Evolutionary conservation across 1,284 basidiomycete genomes (phyloP).

Genomic region (Rhodotorula mucilaginosa): DNA sequence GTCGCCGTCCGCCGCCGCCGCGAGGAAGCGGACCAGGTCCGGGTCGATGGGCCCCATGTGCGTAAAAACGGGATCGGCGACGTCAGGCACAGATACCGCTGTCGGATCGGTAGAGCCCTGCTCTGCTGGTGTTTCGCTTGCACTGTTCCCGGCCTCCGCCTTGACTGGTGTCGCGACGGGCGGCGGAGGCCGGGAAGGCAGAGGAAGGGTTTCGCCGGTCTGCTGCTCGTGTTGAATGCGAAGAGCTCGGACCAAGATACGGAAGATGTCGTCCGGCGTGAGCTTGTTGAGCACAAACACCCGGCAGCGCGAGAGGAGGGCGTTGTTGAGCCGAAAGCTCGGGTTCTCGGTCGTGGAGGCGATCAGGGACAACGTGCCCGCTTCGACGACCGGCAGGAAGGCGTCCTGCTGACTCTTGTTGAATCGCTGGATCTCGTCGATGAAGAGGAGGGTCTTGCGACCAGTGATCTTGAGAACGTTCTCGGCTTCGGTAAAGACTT

Average conservation of each 20-base stretch:
- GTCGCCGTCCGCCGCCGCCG: constrained; percentile 64
- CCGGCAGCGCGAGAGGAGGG: constrained; percentile 51
- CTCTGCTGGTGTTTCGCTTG: neutral
- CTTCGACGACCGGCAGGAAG: constrained; percentile 76
- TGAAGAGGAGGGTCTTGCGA: constrained; percentile 67
- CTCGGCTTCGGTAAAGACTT: constrained; percentile 76
- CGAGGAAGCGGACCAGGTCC: constrained; percentile 55
- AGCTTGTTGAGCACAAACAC: constrained; percentile 62
- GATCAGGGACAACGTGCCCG: constrained; percentile 69
- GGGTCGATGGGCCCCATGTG: constrained; percentile 19
- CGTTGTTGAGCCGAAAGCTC: constrained; percentile 59
- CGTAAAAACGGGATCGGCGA: constrained; percentile 42
- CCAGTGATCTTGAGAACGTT: constrained; percentile 66
- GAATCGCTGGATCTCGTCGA: constrained; percentile 74
- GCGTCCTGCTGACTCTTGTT: constrained; percentile 31
- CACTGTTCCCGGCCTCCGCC: neutral
- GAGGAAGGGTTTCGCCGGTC: neutral
- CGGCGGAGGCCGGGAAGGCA: too few species aligned
- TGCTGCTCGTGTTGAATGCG: constrained; percentile 42
- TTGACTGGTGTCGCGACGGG: neutral
- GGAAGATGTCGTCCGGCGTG: constrained; percentile 59
- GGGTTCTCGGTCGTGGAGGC: constrained; percentile 92
- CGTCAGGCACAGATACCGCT: neutral
- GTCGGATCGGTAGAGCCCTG: constrained; percentile 14
- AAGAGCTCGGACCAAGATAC: constrained; percentile 59